Percentiles rank a stretch among this genome's conserved stretches.
Evolutionary conservation across 1,139 yeast genomes (phyloP).

Genomic region (Yamadazyma jaroonii): DNA sequence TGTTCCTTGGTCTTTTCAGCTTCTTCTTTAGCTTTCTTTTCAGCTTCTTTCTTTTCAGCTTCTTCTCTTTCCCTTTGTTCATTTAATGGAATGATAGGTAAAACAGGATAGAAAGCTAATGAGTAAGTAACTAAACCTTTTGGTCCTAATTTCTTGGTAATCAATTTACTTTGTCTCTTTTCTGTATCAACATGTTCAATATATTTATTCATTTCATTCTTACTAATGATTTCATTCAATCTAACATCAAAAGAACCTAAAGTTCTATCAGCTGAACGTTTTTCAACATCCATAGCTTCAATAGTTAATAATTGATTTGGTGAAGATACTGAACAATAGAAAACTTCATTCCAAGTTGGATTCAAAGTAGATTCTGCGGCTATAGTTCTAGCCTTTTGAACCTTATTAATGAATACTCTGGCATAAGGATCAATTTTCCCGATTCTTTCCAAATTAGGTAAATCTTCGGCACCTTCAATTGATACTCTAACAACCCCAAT

Average conservation of each 20-base stretch:
- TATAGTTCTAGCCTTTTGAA: conserved; percentile 73
- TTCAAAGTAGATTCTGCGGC: conserved; percentile 64
- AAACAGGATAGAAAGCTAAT: conserved; percentile 76
- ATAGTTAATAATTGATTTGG: conserved; percentile 77
- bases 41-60: conserved; percentile 24
- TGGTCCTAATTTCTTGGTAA: conserved; percentile 71
- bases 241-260: conserved; percentile 78
- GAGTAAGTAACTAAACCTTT: conserved; percentile 76
- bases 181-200: conserved; percentile 57
- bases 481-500: conserved; percentile 85
- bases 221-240: conserved; percentile 63
- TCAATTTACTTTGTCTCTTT: conserved; percentile 57
- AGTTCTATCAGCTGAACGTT: conserved; percentile 73
- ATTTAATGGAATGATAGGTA: conserved; percentile 73
- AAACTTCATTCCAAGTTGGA: conserved; percentile 84
- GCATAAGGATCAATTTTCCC: conserved; percentile 94
- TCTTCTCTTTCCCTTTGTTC: conserved; percentile 60
- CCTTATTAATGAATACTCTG: conserved; percentile 74
- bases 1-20: conserved; percentile 27
- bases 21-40: conserved; percentile 29
- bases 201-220: conserved; percentile 65
- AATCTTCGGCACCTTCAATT: conserved; percentile 65
- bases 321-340: conserved; percentile 78
- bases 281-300: conserved; percentile 91
- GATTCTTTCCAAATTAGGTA: conserved; percentile 80